Evolutionary conservation across 2,329 filamentous ascomycete genomes (phyloP), one percentile per base, ranked within the genome.

Genomic region (Cytospora paraplurivora): DNA sequence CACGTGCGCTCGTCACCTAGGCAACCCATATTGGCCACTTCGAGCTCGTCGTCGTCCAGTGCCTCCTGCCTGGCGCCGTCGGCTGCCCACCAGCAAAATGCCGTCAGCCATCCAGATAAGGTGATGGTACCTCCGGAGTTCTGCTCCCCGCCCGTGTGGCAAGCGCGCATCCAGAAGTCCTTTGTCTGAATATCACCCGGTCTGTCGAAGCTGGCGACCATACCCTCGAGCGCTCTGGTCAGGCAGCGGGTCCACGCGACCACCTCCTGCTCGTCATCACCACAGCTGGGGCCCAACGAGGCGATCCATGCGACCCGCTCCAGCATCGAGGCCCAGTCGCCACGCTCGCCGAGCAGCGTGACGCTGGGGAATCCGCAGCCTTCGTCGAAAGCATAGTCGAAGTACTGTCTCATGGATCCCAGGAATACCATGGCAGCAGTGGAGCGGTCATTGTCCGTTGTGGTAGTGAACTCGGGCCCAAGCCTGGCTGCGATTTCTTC

Each of bases 381-480:
- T 0, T 74, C 62, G 0, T 15, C 52, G 12, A 68, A 67, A 1
- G 4, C 62, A 66, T 77, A 81, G 0, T 54, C 60, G 63, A 84
- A 85, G 66, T 83, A 85, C 21, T 77, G 74, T 67, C 83, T 77
- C 73, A 84, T 71, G 0, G 77, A 71, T 1, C 78, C 80, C 81
- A 85, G 84, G 73, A 85, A 79, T 1, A 83, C 54, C 3, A 85
- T 72, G 0, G 77, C 72, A 0, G 79, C 78, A 1, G 78, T 74
- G 0, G 78, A 71, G 7, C 68, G 68, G 68, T 86, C 83, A 0
- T 68, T 68, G 1, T 74, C 64, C 0, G 76, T 79, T 0, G 82
- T 85, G 0, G 83, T 87, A 5, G 73, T 77, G 67, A 85, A 86
- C 2, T 71, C 65, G 0, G 82, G 84, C 67, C 84, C 74, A 17